phyloP scores from a whole-genome alignment of 2,329 filamentous ascomycete species.

The Myriangium duriaei region DNA sequence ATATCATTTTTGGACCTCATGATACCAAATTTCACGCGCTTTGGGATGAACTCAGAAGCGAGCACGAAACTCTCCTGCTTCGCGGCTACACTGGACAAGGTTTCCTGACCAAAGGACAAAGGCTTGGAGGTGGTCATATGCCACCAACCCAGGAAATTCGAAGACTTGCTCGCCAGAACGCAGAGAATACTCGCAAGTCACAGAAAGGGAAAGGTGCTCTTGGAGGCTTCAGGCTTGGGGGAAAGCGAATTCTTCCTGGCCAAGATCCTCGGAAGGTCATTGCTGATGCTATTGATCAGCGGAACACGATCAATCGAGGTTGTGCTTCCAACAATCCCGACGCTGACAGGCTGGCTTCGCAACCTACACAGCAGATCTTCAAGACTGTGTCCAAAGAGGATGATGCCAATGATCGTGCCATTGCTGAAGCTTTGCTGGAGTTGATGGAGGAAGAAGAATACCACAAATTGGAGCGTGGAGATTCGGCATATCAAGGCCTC shows the following conservation, averaged over 20 bases:
- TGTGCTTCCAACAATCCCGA: conserved; percentile 62
- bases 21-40: conserved; percentile 70
- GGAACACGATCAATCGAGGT: conserved; percentile 55
- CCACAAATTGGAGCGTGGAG: conserved; percentile 35
- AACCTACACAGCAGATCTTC: conserved; percentile 62
- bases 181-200: conserved; percentile 53
- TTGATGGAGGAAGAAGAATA: conserved; percentile 68
- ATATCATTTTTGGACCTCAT: conserved; percentile 75
- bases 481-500: conserved; percentile 28
- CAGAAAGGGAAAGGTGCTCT: conserved; percentile 50
- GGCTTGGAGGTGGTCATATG: conserved; percentile 55
- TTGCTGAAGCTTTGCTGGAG: conserved; percentile 75
- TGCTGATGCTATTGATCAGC: conserved; percentile 52
- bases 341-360: conserved; percentile 52
- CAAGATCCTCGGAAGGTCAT: conserved; percentile 62
- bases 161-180: conserved; percentile 53
- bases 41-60: conserved; percentile 81
- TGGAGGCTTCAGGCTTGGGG: conserved; percentile 48
- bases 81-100: conserved; percentile 88
- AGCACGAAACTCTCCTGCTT: conserved; percentile 60
- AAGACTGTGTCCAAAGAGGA: conserved; percentile 77
- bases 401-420: conserved; percentile 75
- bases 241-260: conserved; percentile 42
- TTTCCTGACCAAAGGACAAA: conserved; percentile 64
- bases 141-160: conserved; percentile 61